Conservation (phyloP, 139 green algal genomes). For the Coelastrella sp. region DNA sequence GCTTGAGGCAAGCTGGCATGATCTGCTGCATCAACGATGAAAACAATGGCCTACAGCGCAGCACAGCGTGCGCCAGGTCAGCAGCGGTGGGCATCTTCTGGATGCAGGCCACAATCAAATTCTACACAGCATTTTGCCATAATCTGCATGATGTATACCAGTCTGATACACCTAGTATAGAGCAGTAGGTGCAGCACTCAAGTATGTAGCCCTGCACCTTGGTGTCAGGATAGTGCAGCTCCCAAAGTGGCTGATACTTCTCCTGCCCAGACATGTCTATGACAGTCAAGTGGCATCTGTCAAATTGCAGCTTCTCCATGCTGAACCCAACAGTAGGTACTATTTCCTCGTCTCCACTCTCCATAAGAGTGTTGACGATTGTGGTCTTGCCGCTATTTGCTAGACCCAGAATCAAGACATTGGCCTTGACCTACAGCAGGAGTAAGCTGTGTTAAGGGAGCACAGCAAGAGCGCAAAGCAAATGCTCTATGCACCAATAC, state of each 20-base stretch:
- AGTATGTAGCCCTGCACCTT: constrained; percentile 16
- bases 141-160: background rate
- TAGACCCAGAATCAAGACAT: constrained; percentile 59
- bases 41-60: constrained; percentile 48
- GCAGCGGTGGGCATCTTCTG: too few relatives aligned
- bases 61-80: background rate
- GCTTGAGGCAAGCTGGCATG: constrained; percentile 25
- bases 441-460: background rate
- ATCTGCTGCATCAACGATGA: constrained; percentile 55
- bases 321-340: constrained; percentile 63
- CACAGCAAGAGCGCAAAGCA: background rate
- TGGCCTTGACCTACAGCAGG: constrained; percentile 48
- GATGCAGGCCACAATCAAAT: too few relatives aligned
- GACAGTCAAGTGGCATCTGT: constrained; percentile 54
- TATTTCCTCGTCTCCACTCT: constrained; percentile 38
- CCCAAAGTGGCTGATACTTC: constrained; percentile 67
- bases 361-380: constrained; percentile 49
- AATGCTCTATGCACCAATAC: too few relatives aligned
- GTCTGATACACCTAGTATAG: background rate
- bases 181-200: background rate
- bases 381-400: constrained; percentile 67
- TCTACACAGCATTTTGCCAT: too few relatives aligned
- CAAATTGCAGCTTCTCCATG: constrained; percentile 61
- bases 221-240: constrained; percentile 61
- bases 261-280: constrained; percentile 69